A percentile compares a stretch with the other conserved stretches of the same genome.
Conservation (phyloP, 805 yeast genomes). For the Kregervanrija fluxuum region DNA sequence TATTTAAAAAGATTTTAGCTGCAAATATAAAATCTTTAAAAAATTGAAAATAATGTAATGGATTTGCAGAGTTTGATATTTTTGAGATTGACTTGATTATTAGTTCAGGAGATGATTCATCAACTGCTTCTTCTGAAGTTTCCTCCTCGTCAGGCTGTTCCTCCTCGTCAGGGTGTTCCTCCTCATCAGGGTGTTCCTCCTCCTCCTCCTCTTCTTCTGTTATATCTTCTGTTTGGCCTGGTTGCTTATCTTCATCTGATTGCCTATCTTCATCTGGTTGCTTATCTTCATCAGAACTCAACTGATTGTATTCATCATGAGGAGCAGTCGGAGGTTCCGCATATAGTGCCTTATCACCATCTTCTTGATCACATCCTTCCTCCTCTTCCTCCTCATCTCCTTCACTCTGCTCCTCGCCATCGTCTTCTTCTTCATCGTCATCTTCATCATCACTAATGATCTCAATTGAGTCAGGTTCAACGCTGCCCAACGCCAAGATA, state of each 20-base stretch:
- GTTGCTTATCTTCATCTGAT: slow-evolving; percentile 3
- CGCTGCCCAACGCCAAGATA: slow-evolving; percentile 14
- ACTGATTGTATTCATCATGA: background rate
- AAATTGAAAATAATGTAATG: slow-evolving; percentile 37
- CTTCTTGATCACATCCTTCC: slow-evolving; percentile 5
- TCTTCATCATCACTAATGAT: slow-evolving; percentile 27
- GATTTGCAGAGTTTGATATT: slow-evolving; percentile 27
- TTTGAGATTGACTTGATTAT: background rate
- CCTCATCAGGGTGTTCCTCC: background rate
- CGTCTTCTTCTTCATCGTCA: slow-evolving; percentile 19
- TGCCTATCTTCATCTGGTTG: slow-evolving; percentile 4
- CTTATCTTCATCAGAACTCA: slow-evolving; percentile 1
- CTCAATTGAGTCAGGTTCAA: slow-evolving; percentile 14
- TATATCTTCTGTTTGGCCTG: slow-evolving; percentile 4
- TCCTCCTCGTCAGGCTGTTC: background rate
- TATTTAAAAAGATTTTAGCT: slow-evolving; percentile 35
- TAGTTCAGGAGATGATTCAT: too few relatives aligned
- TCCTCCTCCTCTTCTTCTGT: slow-evolving; percentile 2
- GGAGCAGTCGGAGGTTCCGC: background rate
- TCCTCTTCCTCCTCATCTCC: slow-evolving; percentile 4
- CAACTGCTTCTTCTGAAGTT: background rate
- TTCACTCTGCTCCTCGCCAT: slow-evolving; percentile 10
- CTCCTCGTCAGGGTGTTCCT: background rate
- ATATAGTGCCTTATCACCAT: background rate
- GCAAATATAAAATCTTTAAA: slow-evolving; percentile 33